Evolutionary conservation across 106 monocot genomes (phyloP).

Genomic region (Dendrobium huoshanense): DNA sequence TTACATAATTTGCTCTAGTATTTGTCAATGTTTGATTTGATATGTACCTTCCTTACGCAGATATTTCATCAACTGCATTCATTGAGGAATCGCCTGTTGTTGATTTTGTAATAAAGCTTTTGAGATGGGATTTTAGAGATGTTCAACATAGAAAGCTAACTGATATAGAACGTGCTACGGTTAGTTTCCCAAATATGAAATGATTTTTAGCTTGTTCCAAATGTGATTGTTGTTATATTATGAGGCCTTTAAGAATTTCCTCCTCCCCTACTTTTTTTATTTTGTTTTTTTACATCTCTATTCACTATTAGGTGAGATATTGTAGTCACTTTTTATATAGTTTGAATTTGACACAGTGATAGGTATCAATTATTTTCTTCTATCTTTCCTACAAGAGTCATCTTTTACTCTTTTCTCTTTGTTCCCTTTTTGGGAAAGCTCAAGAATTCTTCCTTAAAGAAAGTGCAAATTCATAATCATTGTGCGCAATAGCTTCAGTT

Average conservation of each 20-base stretch:
- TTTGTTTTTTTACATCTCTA: no score
- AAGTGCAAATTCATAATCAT: not conserved
- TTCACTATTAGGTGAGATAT: no score
- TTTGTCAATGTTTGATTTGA: not conserved
- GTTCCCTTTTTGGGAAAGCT: not conserved
- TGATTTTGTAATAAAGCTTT: conserved; percentile 70
- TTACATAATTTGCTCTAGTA: no score
- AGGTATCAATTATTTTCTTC: no score
- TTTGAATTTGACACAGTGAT: no score
- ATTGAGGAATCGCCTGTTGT: conserved; percentile 78
- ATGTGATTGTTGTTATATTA: not conserved
- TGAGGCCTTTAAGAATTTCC: not conserved
- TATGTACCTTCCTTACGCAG: conserved; percentile 24
- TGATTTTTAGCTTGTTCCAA: not conserved
- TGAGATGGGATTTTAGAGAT: conserved; percentile 35
- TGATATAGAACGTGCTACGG: conserved; percentile 89
- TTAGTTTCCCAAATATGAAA: conserved; percentile 9
- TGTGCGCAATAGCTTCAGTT: not conserved
- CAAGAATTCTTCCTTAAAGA: not conserved
- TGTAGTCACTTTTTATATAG: no score
- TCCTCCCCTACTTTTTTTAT: no score
- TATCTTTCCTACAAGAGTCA: no score
- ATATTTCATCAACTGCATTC: conserved; percentile 95
- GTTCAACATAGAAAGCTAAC: conserved; percentile 35
- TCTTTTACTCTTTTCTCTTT: not conserved